Evolutionary conservation across 106 monocot genomes (phyloP).

Genomic region (Phalaenopsis equestris): DNA sequence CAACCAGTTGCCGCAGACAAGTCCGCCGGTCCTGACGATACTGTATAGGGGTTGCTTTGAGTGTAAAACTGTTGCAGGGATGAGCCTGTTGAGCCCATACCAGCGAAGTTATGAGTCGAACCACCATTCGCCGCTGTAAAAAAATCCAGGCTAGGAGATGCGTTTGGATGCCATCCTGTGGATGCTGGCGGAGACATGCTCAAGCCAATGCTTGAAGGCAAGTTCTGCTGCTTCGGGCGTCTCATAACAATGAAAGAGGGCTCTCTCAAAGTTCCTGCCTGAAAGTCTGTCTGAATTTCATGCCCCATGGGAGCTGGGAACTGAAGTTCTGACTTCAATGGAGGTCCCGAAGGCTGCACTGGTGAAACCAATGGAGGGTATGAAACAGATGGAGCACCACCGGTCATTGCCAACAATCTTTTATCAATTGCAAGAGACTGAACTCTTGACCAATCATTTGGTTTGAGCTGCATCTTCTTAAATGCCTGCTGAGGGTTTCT

Average conservation of each 20-base stretch:
- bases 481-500: neutral
- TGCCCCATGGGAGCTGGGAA: constrained; percentile 10
- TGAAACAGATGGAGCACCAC: neutral
- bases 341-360: constrained; percentile 20
- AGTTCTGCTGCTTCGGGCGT: constrained; percentile 46
- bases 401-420: neutral
- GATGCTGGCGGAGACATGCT: constrained; percentile 26
- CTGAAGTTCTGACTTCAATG: constrained; percentile 17
- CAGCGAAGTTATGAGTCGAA: neutral
- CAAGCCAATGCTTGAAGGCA: constrained; percentile 12
- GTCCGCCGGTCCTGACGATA: constrained; percentile 20
- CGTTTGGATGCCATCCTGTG: constrained; percentile 32
- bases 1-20: constrained; percentile 13
- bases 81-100: constrained; percentile 13
- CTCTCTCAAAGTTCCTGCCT: constrained; percentile 26
- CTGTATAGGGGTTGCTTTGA: constrained; percentile 22
- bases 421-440: neutral
- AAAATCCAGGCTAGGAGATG: constrained; percentile 12
- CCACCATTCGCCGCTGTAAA: constrained; percentile 22
- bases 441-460: constrained; percentile 7
- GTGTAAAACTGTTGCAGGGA: constrained; percentile 23
- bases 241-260: constrained; percentile 70
- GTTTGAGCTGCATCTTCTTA: neutral
- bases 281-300: constrained; percentile 27
- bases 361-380: constrained; percentile 20